Base-by-base conservation (phyloP, 305 asterid species). In the Nicotiana rustica region DNA sequence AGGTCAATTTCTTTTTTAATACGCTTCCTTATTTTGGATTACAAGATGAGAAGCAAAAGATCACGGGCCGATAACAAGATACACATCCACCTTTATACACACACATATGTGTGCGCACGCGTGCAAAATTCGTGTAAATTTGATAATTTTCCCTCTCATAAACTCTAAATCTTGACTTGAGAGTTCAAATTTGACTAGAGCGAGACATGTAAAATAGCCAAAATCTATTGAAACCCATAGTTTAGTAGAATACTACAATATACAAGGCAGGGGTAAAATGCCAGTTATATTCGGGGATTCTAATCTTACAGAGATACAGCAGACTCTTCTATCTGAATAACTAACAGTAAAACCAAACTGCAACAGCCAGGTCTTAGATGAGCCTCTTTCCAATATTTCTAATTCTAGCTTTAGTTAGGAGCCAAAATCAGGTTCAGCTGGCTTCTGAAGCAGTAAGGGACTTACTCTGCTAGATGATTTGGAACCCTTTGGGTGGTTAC, bases 351-450 rank as follows among this genome's bases (percentile, higher is more conserved):
- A 41, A 19, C 6, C 59, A 70, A 19, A 70, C 78, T 44, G 78
- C 69, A 65, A 10, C 69, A 65, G n/a, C 41, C 18, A 25, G 18
- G 69, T 44, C 78, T 18, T 19, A 44, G 60, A 18, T 38, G 35
- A 41, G 36, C 33, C 36, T 73, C 38, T 70, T 79, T 83, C 82
- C 79, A 21, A 73, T 49, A 73, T 47, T 69, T 25, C 44, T 21
- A 73, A 61, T 69, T 73, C 62, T 21, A 73, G 64, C 79, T 6
- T 73, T 14, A 73, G 13, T 71, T 13, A 73, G 13, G 81, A 81
- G 80, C 82, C 85, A 73, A 93, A 93, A 86, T 92, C 96, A 35
- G 95, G 95, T 85, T 93, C 95, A 10, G 90, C 79, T 13, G 97
- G 96, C 86, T 93, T 93, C 92, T 88, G 93, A 65, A 86, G 91